phyloP scores from a whole-genome alignment of 257 asterid genomes.

The Solanum ossicruentum region DNA sequence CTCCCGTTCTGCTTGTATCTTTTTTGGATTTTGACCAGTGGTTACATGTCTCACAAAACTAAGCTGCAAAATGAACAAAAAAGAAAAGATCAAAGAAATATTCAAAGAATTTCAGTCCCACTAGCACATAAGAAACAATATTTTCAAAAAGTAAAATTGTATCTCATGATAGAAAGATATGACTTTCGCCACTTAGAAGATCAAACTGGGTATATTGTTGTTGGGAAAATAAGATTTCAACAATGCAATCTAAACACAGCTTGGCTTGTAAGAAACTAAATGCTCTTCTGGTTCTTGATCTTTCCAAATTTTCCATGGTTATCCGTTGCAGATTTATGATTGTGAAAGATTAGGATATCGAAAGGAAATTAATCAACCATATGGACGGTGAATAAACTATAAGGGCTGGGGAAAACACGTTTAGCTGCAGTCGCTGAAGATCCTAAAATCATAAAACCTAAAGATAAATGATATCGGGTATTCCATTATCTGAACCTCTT shows the following conservation, averaged over 20 bases:
- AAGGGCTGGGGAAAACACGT: neutral
- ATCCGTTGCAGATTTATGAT: neutral
- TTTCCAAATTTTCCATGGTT: neutral
- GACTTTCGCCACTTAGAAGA: neutral
- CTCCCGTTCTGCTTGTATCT: slow-evolving; percentile 16
- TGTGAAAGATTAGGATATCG: neutral
- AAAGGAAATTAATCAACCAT: neutral
- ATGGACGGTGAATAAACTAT: neutral
- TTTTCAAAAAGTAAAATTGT: neutral
- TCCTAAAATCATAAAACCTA: neutral
- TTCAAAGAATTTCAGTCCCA: neutral
- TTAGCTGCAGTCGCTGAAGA: neutral
- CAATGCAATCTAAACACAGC: neutral
- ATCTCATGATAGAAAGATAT: neutral
- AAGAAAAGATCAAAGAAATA: neutral
- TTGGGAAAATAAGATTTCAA: neutral
- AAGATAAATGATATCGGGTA: no score
- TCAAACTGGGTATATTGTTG: no score
- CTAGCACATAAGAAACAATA: neutral
- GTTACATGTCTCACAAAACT: slow-evolving; percentile 50
- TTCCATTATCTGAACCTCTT: neutral
- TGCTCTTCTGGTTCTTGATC: neutral
- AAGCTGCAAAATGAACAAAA: slow-evolving; percentile 38
- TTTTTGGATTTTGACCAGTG: slow-evolving; percentile 26
- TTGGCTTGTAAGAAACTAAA: neutral